A percentile compares a stretch with the other conserved stretches of the same genome.
Evolutionary conservation across 441 rosid species (phyloP).

Genomic region (Codiaeum variegatum): DNA sequence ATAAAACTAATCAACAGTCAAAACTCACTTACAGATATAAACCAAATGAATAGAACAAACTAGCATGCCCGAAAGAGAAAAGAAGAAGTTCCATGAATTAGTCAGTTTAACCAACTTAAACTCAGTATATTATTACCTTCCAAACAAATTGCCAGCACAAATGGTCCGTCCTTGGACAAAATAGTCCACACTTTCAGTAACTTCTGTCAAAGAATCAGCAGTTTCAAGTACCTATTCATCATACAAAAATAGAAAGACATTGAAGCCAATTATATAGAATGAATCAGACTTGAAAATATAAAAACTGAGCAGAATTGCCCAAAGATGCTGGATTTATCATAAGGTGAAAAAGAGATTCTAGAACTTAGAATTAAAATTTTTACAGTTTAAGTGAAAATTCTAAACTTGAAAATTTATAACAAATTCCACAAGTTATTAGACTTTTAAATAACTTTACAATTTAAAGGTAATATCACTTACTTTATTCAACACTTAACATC

Average conservation of each 20-base stretch:
- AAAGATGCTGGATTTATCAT: background rate
- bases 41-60: conserved; percentile 13
- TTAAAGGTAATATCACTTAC: too few species aligned
- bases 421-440: too few species aligned
- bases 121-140: conserved; percentile 52
- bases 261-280: conserved; percentile 4
- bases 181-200: conserved; percentile 98
- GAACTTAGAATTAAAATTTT: too few species aligned
- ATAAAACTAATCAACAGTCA: background rate
- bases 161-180: conserved; percentile 96
- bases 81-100: background rate
- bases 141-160: conserved; percentile 97
- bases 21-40: background rate
- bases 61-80: background rate
- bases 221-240: conserved; percentile 87
- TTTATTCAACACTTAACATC: too few species aligned
- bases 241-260: conserved; percentile 8
- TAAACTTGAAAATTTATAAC: too few species aligned
- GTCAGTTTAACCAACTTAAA: conserved; percentile 14
- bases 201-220: conserved; percentile 95
- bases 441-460: too few species aligned
- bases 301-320: background rate
- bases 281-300: background rate
- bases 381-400: too few species aligned
- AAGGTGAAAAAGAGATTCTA: background rate